Evolutionary conservation across 192 early-diverging fungal species (phyloP).

Genomic region (Lunasporangiospora selenospora): DNA sequence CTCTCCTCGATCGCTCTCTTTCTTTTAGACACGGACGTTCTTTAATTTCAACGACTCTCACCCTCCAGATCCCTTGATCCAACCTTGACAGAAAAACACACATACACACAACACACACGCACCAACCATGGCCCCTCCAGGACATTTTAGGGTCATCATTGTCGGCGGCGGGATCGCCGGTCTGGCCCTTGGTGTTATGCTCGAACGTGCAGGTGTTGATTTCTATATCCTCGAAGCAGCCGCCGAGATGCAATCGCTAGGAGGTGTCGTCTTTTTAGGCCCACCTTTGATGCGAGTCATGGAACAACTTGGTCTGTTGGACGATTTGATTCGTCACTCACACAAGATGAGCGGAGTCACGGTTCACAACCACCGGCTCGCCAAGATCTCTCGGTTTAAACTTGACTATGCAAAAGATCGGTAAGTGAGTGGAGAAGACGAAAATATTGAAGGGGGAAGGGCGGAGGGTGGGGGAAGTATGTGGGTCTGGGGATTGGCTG

Average conservation of each 20-base stretch:
- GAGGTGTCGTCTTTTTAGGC: constrained; percentile 20
- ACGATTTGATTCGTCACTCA: constrained; percentile 34
- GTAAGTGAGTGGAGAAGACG: constrained; percentile 5
- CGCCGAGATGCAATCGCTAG: constrained; percentile 11
- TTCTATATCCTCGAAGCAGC: constrained; percentile 36
- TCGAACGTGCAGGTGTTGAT: constrained; percentile 43
- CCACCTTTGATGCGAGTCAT: constrained; percentile 28
- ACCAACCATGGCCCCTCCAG: constrained; percentile 21
- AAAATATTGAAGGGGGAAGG: no score
- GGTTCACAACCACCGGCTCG: constrained; percentile 13
- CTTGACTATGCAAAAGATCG: constrained; percentile 22
- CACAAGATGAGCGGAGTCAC: constrained; percentile 37
- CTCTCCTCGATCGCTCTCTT: no score
- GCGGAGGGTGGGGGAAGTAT: no score
- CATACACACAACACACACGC: neutral
- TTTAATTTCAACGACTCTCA: no score
- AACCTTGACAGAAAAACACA: neutral
- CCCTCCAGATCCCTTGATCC: no score
- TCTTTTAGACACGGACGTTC: no score
- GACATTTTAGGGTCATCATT: constrained; percentile 45
- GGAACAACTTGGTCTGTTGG: constrained; percentile 39
- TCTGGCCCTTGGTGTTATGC: constrained; percentile 34
- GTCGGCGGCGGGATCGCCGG: constrained; percentile 41
- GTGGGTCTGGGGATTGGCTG: no score
- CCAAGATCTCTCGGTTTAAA: constrained; percentile 22